Percentiles rank a stretch among this genome's conserved stretches.
Evolutionary conservation across 2,329 filamentous ascomycete genomes (phyloP).

Genomic region (Microdochium nivale): DNA sequence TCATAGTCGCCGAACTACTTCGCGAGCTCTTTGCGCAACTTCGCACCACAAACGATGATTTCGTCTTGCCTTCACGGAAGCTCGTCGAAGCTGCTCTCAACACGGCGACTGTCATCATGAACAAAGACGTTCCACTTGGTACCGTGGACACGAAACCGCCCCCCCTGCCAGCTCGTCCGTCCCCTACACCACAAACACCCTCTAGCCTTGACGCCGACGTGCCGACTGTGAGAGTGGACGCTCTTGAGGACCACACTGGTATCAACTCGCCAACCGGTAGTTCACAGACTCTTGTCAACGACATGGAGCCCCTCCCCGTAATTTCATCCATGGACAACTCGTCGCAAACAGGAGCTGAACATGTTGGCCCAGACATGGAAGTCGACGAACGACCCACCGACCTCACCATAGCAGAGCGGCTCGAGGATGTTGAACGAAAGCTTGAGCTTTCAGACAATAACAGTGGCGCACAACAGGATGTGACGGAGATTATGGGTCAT

Average conservation of each 20-base stretch:
- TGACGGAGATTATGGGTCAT: conserved; percentile 90
- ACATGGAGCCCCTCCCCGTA: not conserved
- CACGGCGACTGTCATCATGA: conserved; percentile 28
- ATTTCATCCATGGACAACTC: not conserved
- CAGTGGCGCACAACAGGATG: conserved; percentile 76
- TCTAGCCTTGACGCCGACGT: conserved; percentile 23
- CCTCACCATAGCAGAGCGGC: conserved; percentile 34
- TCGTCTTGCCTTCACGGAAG: conserved; percentile 64
- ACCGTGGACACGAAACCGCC: conserved; percentile 24
- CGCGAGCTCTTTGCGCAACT: conserved; percentile 62
- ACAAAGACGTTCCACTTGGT: not conserved
- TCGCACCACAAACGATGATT: conserved; percentile 50
- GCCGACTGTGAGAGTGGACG: conserved; percentile 21
- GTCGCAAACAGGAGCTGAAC: not conserved
- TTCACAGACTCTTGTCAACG: conserved; percentile 12
- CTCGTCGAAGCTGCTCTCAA: conserved; percentile 74
- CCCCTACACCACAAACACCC: conserved; percentile 25
- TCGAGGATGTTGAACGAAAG: conserved; percentile 27
- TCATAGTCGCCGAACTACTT: conserved; percentile 65
- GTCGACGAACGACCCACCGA: conserved; percentile 14
- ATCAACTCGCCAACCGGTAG: conserved; percentile 39
- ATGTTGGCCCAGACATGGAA: conserved; percentile 10
- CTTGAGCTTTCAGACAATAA: conserved; percentile 36
- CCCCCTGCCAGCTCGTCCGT: conserved; percentile 40
- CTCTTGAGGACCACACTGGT: conserved; percentile 17